phyloP scores from a whole-genome alignment of 805 yeast species.

The Cyberlindnera japonica region DNA sequence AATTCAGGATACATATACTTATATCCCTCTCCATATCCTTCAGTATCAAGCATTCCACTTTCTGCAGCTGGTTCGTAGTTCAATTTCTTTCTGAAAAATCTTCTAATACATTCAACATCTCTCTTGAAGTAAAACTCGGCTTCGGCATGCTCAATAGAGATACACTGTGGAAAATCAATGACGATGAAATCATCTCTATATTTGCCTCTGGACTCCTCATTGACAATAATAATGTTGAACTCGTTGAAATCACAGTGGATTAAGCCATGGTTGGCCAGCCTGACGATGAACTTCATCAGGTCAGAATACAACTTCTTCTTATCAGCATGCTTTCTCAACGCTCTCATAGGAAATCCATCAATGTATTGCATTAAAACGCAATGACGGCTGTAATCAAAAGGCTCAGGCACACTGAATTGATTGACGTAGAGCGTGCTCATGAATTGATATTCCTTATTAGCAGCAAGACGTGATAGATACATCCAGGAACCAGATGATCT shows the following conservation, averaged over 20 bases:
- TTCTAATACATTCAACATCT: slow-evolving; percentile 86
- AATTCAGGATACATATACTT: slow-evolving; percentile 76
- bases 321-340: slow-evolving; percentile 64
- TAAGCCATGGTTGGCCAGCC: slow-evolving; percentile 80
- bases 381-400: slow-evolving; percentile 87
- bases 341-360: slow-evolving; percentile 87
- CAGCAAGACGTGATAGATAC: slow-evolving; percentile 85
- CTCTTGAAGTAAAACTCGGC: slow-evolving; percentile 86
- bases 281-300: slow-evolving; percentile 81
- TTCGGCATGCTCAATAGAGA: slow-evolving; percentile 85
- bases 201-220: slow-evolving; percentile 45
- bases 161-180: slow-evolving; percentile 98
- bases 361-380: slow-evolving; percentile 90
- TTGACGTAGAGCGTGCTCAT: slow-evolving; percentile 70
- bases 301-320: slow-evolving; percentile 74
- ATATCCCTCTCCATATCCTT: slow-evolving; percentile 79
- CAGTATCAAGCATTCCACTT: slow-evolving; percentile 66
- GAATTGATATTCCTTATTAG: slow-evolving; percentile 87
- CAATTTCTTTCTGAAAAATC: slow-evolving; percentile 76
- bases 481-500: slow-evolving; percentile 85
- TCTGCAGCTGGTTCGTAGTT: slow-evolving; percentile 70
- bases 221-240: slow-evolving; percentile 85
- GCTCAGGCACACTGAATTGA: slow-evolving; percentile 84
- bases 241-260: slow-evolving; percentile 98
- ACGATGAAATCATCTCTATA: slow-evolving; percentile 74